Base-by-base conservation (phyloP, 164 flowering plant species). In the Piper longum region DNA sequence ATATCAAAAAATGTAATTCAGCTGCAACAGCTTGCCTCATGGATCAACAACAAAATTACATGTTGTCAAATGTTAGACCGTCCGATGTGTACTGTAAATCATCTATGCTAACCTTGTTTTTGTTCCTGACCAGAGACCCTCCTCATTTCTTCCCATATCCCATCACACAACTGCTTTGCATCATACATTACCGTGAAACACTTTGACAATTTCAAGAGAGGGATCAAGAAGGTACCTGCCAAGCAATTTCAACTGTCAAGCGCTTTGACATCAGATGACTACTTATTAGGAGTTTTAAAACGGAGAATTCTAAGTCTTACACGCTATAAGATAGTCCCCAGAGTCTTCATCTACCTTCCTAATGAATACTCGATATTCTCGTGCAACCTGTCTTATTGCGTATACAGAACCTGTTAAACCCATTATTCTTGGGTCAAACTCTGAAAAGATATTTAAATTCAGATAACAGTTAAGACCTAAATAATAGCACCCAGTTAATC, bases 281-380 rank as follows among this genome's bases (percentile, higher is more conserved):
- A 1, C 6, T 48, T 13, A 48, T 48, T 48, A 48, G 9, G 52
- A 8, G 52, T 9, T 48, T 14, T 2, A 14, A 48, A 48, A 2
- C 9, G 0, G 12, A 1, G 14, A 12, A 48, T 14, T 44, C 36
- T 0, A 48, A 48, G 52, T 18, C 79, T 78, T 84, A 89, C 97
- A 89, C 82, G 77, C 91, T 16, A 92, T 79, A 41, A 89, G 91
- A 75, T 89, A 92, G 76, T 92, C 97, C 68, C 69, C 80, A 17
- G 89, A 90, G 39, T 88, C 89, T 75, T 89, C 98, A 64, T 88
- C 87, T 57, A 84, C 81, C 79, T 82, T 86, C 73, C 65, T 93
- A 69, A 86, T 89, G 73, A 58, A 85, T 0, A 88, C 82, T 16
- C 97, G 85, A 70, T 80, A 93, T 67, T 85, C 95, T 62, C 80